Percentiles rank a stretch among this genome's conserved stretches.
Evolutionary conservation across 2,329 filamentous ascomycete species (phyloP).

Genomic region (Podosphaera fusca): DNA sequence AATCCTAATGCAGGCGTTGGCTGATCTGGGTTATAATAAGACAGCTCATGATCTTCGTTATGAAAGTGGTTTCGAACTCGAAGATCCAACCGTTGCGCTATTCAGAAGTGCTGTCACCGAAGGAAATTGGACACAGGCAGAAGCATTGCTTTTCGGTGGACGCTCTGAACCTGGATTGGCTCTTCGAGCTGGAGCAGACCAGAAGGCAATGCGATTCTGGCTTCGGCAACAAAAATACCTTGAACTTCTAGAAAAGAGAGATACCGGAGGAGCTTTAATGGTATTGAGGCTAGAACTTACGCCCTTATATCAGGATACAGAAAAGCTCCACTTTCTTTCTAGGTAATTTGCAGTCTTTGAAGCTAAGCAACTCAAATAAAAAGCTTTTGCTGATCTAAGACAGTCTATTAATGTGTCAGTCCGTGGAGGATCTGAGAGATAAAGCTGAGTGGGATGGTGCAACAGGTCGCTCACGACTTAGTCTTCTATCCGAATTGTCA

Average conservation of each 20-base stretch:
- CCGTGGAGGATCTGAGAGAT: constrained; percentile 48
- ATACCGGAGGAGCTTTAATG: constrained; percentile 49
- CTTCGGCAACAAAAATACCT: constrained; percentile 87
- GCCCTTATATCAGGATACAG: constrained; percentile 57
- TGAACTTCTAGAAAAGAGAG: constrained; percentile 58
- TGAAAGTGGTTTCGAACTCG: constrained; percentile 72
- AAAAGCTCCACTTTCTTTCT: constrained; percentile 60
- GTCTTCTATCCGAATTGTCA: constrained; percentile 59
- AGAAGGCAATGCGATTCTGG: constrained; percentile 63
- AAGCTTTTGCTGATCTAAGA: neutral
- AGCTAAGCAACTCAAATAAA: neutral
- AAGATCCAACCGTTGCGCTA: constrained; percentile 64
- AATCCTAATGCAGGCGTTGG: constrained; percentile 73
- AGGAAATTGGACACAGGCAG: constrained; percentile 70
- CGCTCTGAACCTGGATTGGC: constrained; percentile 35
- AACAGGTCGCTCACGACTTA: constrained; percentile 46
- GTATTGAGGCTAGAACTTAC: constrained; percentile 79
- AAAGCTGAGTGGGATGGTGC: constrained; percentile 76
- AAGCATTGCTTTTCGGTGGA: constrained; percentile 47
- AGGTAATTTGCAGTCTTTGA: constrained; percentile 22
- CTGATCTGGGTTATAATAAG: constrained; percentile 64
- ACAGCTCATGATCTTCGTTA: constrained; percentile 53
- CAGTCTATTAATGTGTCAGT: constrained; percentile 72
- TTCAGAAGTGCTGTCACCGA: constrained; percentile 61
- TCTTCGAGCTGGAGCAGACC: constrained; percentile 52